A percentile compares a stretch with the other conserved stretches of the same genome.
phyloP scores from a whole-genome alignment of 106 monocot genomes.

The Platanthera guangdongensis region DNA sequence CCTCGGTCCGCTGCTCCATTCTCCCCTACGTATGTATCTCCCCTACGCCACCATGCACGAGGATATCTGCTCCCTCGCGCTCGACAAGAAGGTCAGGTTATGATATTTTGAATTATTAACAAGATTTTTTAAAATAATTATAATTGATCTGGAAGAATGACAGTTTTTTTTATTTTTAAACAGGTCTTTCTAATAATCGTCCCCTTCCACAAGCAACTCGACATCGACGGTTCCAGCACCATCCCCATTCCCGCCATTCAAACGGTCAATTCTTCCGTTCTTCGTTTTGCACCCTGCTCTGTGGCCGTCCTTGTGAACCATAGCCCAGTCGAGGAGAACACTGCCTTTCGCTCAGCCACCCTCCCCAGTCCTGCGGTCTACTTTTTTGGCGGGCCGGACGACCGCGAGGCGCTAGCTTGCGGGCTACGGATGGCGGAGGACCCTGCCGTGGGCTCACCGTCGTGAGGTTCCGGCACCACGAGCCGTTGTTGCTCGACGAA shows the following conservation, averaged over 20 bases:
- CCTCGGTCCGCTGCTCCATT: slow-evolving; percentile 19
- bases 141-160: too few relatives aligned
- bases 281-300: slow-evolving; percentile 45
- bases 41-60: slow-evolving; percentile 34
- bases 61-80: slow-evolving; percentile 23
- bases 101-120: neutral
- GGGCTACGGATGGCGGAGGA: slow-evolving; percentile 36
- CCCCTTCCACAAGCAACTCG: slow-evolving; percentile 43
- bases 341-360: neutral
- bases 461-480: slow-evolving; percentile 21
- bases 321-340: slow-evolving; percentile 12
- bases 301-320: slow-evolving; percentile 57
- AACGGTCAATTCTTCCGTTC: slow-evolving; percentile 35
- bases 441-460: slow-evolving; percentile 21
- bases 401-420: slow-evolving; percentile 45
- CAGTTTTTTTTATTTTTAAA: neutral
- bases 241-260: slow-evolving; percentile 22
- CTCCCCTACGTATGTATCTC: slow-evolving; percentile 25
- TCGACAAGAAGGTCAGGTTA: slow-evolving; percentile 22
- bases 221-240: slow-evolving; percentile 35
- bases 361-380: slow-evolving; percentile 17
- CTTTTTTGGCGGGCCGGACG: slow-evolving; percentile 71
- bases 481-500: neutral
- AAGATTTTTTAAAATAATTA: too few relatives aligned
- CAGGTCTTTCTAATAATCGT: slow-evolving; percentile 34